Conservation (phyloP, 2,329 filamentous ascomycete species). For the Venturia asperata region DNA sequence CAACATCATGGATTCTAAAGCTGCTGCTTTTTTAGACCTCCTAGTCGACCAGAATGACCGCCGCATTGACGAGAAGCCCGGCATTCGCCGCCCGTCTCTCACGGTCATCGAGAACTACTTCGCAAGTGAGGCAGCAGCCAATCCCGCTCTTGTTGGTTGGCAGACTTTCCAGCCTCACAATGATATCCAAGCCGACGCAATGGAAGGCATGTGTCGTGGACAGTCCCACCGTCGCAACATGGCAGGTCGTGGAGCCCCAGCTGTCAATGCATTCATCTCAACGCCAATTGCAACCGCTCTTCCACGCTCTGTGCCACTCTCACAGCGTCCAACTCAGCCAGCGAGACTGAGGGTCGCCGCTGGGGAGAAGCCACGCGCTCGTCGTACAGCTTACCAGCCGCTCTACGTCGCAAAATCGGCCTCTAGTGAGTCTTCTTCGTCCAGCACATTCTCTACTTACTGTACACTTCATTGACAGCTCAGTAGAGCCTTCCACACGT, state of each 20-base stretch:
- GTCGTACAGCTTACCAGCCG: background rate
- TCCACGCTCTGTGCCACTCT: background rate
- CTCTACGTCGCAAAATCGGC: background rate
- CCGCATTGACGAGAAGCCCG: background rate
- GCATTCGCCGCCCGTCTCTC: background rate
- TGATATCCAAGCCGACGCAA: background rate
- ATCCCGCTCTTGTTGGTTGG: background rate
- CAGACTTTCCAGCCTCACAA: background rate
- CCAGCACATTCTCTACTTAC: background rate
- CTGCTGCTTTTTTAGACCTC: background rate
- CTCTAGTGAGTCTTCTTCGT: background rate
- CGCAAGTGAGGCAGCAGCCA: background rate
- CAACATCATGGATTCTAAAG: background rate
- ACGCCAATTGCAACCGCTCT: background rate
- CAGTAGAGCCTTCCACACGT: background rate
- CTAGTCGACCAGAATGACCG: background rate
- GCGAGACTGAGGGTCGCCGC: background rate
- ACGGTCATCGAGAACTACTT: background rate
- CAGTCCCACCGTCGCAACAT: slow-evolving; percentile 5
- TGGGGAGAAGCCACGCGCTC: slow-evolving; percentile 1
- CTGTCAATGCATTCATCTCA: background rate
- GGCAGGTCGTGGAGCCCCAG: background rate
- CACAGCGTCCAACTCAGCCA: background rate
- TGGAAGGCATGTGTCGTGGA: slow-evolving; percentile 2
- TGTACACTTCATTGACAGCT: background rate